Percentiles rank a stretch among this genome's conserved stretches.
Conservation (phyloP, 1,284 basidiomycete species). For the Grifola frondosa region DNA sequence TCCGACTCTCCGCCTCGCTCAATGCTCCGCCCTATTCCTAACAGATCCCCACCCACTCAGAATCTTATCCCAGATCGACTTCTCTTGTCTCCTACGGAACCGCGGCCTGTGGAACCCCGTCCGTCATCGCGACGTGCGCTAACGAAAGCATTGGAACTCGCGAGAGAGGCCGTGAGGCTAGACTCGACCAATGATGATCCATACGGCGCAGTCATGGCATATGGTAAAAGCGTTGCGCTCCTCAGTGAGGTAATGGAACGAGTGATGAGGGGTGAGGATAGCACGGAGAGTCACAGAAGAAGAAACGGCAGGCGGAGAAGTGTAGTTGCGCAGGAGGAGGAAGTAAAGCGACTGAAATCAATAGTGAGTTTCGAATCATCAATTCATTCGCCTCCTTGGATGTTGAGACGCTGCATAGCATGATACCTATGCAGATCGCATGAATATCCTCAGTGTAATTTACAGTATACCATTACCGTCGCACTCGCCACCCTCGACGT, state of each 20-base stretch:
- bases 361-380: constrained; percentile 66
- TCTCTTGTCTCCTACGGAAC: constrained; percentile 44
- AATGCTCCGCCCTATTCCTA: constrained; percentile 37
- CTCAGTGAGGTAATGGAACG: constrained; percentile 86
- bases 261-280: constrained; percentile 78
- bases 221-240: constrained; percentile 77
- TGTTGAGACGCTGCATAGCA: constrained; percentile 48
- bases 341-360: constrained; percentile 75
- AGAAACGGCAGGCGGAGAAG: constrained; percentile 66
- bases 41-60: constrained; percentile 24
- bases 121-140: constrained; percentile 78
- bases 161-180: constrained; percentile 77
- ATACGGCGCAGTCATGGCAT: constrained; percentile 76
- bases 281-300: constrained; percentile 55
- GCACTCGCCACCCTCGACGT: constrained; percentile 56
- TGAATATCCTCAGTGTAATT: constrained; percentile 84
- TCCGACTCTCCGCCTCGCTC: constrained; percentile 50
- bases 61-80: constrained; percentile 45
- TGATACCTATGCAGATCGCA: constrained; percentile 84
- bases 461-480: constrained; percentile 77
- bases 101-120: constrained; percentile 30
- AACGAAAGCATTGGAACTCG: constrained; percentile 77
- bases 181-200: constrained; percentile 82
- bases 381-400: constrained; percentile 4
- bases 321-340: constrained; percentile 81